Evolutionary conservation across 352 stramenopile species (phyloP).

Genomic region (Pythium sukuiense): DNA sequence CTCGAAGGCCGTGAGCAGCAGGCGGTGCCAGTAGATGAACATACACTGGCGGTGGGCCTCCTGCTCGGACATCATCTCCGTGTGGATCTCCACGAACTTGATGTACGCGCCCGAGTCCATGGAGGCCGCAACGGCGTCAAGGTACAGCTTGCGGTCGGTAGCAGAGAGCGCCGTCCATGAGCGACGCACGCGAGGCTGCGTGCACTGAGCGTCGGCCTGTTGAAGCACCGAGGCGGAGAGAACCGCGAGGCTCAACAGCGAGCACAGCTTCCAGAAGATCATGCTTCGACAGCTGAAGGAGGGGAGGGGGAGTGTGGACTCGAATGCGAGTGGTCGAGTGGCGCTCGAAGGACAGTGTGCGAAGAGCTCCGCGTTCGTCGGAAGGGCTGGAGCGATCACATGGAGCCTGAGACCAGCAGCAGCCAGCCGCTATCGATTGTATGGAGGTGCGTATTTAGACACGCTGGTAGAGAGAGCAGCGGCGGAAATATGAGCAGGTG

Average conservation of each 20-base stretch:
- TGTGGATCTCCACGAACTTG: conserved; percentile 34
- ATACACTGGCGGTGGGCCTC: conserved; percentile 54
- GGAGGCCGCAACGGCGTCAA: conserved; percentile 25
- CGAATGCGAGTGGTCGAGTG: background rate
- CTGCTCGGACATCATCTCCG: conserved; percentile 30
- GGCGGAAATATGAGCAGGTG: background rate
- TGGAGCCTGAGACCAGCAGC: background rate
- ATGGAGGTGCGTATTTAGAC: conserved; percentile 1
- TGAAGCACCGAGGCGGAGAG: background rate
- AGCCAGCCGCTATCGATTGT: background rate
- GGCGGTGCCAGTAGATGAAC: conserved; percentile 84
- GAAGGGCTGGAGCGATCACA: background rate
- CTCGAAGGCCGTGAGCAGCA: conserved; percentile 67
- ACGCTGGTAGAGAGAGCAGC: conserved; percentile 2
- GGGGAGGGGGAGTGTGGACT: background rate
- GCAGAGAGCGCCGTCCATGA: conserved; percentile 30
- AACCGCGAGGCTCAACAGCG: background rate
- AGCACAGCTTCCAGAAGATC: conserved; percentile 7
- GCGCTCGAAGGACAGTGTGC: background rate
- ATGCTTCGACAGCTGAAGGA: background rate
- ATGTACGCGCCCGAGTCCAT: conserved; percentile 36
- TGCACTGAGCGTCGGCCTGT: background rate
- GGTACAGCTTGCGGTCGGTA: conserved; percentile 32
- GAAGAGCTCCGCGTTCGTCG: too few species aligned
- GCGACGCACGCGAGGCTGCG: conserved; percentile 26